Evolutionary conservation across 148 eudicot species (phyloP).

Genomic region (Chenopodium album): DNA sequence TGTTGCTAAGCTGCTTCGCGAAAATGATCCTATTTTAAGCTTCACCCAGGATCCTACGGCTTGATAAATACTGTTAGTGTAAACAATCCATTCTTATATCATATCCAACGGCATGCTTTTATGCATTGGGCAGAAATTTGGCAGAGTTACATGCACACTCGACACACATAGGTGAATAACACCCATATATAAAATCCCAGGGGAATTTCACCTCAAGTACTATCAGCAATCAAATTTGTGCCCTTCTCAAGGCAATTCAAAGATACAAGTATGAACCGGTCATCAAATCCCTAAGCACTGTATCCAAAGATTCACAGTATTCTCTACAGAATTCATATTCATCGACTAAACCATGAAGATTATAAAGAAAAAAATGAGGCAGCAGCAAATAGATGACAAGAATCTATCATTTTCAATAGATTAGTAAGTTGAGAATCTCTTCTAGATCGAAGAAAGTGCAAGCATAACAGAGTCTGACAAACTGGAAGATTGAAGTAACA

Average conservation of each 20-base stretch:
- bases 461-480: neutral
- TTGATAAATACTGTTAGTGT: neutral
- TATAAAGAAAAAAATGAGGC: neutral
- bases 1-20: constrained; percentile 35
- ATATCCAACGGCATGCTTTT: too few relatives aligned
- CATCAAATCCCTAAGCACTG: neutral
- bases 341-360: neutral
- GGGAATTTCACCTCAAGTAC: neutral
- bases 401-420: neutral
- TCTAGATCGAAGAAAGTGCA: neutral
- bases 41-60: constrained; percentile 36
- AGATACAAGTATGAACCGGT: too few relatives aligned
- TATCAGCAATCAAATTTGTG: neutral
- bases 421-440: neutral
- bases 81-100: too few relatives aligned
- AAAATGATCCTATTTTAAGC: constrained; percentile 42
- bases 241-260: neutral
- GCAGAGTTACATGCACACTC: neutral
- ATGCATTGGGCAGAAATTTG: too few relatives aligned
- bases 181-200: neutral
- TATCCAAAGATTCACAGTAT: too few relatives aligned
- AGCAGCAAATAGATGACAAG: neutral
- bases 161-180: neutral
- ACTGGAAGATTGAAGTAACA: neutral
- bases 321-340: neutral